Base-by-base conservation (phyloP, 768 basidiomycete genomes). In the Russula vinacea region DNA sequence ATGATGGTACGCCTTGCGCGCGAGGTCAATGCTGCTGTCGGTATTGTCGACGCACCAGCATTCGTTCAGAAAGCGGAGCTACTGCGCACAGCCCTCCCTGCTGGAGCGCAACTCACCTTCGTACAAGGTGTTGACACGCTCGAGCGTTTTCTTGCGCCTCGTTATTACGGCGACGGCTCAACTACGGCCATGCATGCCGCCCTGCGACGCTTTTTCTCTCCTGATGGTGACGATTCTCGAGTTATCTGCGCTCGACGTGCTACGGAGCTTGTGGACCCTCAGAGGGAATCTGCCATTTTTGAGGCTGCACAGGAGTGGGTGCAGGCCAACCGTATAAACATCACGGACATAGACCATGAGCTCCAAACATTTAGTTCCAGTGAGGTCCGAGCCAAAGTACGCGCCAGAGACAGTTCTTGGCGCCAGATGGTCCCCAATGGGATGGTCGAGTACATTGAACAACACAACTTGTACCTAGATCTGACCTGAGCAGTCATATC, bases 71-170 rank as follows among this genome's bases (percentile, higher is more conserved):
- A 98, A 76, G 87, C 90, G 16, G 74, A 73, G 13, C 75, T 78
- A 47, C 75, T 96, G 33, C 82, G 79, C 54, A 69, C 71, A 8
- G 87, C 82, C 70, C 78, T 91, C 45, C 74, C 69, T 50, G 67
- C 69, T 16, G 76, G 78, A 65, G 73, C 80, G 3, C 79, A 82
- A 63, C 74, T 94, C 22, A 82, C 83, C 1, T 94, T 93, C 72
- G 76, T 93, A 32, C 77, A 92, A 62, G 94, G 95, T 7, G 81
- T 84, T 51, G 95, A 97, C 71, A 98, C 95, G 2, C 80, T 98
- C 52, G 83, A 85, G 61, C 86, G 94, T 8, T 80, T 96, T 62
- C 83, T 94, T 58, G 80, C 85, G 1, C 83, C 87, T 0, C 83
- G 82, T 24, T 96, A 92, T 73, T 97, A 96, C 65, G 49, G 60